Base-by-base conservation (phyloP, 2,329 filamentous ascomycete species). In the Diaporthe batatas region DNA sequence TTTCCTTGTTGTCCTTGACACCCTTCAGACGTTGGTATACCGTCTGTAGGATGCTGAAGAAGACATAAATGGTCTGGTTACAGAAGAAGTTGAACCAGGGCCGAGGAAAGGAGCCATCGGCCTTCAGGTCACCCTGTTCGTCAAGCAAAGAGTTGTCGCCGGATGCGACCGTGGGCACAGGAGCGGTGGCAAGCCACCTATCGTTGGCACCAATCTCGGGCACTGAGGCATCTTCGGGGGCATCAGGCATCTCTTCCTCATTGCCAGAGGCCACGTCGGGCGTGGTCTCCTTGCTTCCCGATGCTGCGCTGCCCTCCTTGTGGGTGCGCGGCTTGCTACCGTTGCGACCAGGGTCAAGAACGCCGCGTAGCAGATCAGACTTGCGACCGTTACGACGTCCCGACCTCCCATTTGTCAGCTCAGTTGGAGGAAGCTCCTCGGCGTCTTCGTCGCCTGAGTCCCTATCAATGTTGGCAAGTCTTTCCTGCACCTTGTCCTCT, bases 21-120 rank as follows among this genome's bases (percentile, higher is more conserved):
- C 93, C 93, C 75, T 92, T 87, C 18, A 99, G 87, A 53, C 96
- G 91, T 78, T 91, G 90, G 83, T 98, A 98, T 6, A 99, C 86
- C n/a, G 93, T 93, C 79, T 98, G 91, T 81, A 99, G 96, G 74
- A 98, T 92, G 77, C 93, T 94, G 85, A 99, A 93, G 87, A 99
- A 98, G 82, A 96, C 95, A 80, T 95, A 98, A 73, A 99, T 92
- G 4, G 93, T 94, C 78, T 94, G 90, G 81, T 98, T 98, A 81
- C 92, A 92, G 84, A 97, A 99, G 80, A 98, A 91, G 80, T 96
- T 96, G 85, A 94, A 97, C 83, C 90, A 91, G 14, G 91, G 91
- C 59, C 95, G 93, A 76, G 89, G 88, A 83, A 96, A 97, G 72
- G 93, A 91, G 68, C 95, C 93, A 74, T 98, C 94, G 74, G 84